A percentile compares a stretch with the other conserved stretches of the same genome.
phyloP scores from a whole-genome alignment of 805 yeast species.

The Tetrapisispora phaffii region DNA sequence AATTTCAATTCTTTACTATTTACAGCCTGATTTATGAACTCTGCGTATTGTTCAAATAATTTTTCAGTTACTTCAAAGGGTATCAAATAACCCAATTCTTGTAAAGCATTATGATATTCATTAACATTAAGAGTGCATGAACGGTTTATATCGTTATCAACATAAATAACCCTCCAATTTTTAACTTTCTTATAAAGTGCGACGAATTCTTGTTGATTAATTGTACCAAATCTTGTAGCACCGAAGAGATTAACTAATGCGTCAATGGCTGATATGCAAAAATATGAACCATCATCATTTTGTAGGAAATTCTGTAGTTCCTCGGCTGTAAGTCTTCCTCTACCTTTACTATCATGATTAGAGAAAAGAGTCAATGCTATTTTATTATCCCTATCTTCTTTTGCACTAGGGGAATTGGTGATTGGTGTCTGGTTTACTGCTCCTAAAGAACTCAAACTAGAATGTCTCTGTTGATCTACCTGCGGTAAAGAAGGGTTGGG shows the following conservation, averaged over 20 bases:
- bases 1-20: slow-evolving; percentile 44
- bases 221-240: slow-evolving; percentile 28
- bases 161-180: slow-evolving; percentile 30
- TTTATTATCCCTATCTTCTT: slow-evolving; percentile 19
- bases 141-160: slow-evolving; percentile 28
- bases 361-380: slow-evolving; percentile 25
- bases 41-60: slow-evolving; percentile 30
- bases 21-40: slow-evolving; percentile 21
- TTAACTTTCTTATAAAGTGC: slow-evolving; percentile 28
- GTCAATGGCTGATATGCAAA: slow-evolving; percentile 28
- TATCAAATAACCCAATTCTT: slow-evolving; percentile 27
- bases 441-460: slow-evolving; percentile 5
- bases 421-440: slow-evolving; percentile 7
- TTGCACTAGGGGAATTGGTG: not conserved
- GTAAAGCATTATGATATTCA: slow-evolving; percentile 28
- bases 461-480: not conserved
- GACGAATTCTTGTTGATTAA: slow-evolving; percentile 26
- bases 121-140: slow-evolving; percentile 25
- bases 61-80: slow-evolving; percentile 29
- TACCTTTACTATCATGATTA: slow-evolving; percentile 25
- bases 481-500: slow-evolving; percentile 9
- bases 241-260: slow-evolving; percentile 29
- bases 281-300: slow-evolving; percentile 28
- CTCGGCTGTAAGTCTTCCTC: slow-evolving; percentile 26
- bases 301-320: slow-evolving; percentile 29